These are phyloP conservation scores for Boletus patriciae DNA, from an alignment of 768 basidiomycete genomes.

Conservation along the genomic window DNA sequence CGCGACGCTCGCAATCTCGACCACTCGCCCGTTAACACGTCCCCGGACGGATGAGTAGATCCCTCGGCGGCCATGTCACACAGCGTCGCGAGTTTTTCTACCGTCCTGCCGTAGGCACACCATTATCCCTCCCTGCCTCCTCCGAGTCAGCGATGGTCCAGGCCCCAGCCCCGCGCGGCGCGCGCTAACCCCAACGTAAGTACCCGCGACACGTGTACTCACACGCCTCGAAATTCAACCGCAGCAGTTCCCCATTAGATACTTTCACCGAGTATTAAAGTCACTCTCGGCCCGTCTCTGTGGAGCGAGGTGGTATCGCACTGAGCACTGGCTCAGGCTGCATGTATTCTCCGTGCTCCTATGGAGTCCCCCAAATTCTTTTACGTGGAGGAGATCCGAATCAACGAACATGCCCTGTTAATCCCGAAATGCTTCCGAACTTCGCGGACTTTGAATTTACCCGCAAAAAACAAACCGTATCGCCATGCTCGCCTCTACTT, in stretches of 20 bases:
- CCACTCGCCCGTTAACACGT: background rate
- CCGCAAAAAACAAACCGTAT: background rate
- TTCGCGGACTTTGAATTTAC: constrained; percentile 28
- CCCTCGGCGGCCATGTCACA: background rate
- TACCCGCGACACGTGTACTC: constrained; percentile 34
- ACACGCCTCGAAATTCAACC: constrained; percentile 31
- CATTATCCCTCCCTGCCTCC: background rate
- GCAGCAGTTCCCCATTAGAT: constrained; percentile 27
- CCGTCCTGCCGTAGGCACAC: background rate
- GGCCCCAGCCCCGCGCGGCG: constrained; percentile 22
- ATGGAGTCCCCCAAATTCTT: constrained; percentile 2
- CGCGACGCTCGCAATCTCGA: constrained; percentile 5
- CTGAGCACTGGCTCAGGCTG: background rate
- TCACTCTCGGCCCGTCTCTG: constrained; percentile 10
- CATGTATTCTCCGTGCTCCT: constrained; percentile 5
- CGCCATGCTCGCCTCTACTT: background rate
- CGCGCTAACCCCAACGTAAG: constrained; percentile 31
- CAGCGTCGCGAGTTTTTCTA: background rate
- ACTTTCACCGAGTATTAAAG: constrained; percentile 1
- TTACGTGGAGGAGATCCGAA: constrained; percentile 20
- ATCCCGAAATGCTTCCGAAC: constrained; percentile 24
- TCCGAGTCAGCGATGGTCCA: background rate
- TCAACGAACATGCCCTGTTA: constrained; percentile 2
- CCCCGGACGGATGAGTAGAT: background rate
- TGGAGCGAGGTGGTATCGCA: constrained; percentile 12